Percentiles rank a stretch among this genome's conserved stretches.
Evolutionary conservation across 1,284 basidiomycete genomes (phyloP).

Genomic region (Ceratobasidium sp.): DNA sequence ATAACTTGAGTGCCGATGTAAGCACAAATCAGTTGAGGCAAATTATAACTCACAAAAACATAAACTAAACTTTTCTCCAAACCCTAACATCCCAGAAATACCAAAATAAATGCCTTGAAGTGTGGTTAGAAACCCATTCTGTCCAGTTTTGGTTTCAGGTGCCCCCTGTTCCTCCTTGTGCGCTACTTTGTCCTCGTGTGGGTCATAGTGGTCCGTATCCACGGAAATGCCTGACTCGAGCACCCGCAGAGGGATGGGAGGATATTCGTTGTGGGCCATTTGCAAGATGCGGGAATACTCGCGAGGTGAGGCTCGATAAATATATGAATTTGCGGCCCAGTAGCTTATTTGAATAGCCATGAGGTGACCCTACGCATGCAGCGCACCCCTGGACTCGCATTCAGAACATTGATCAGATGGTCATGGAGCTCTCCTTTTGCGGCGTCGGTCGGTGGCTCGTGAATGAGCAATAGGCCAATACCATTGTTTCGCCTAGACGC

Average conservation of each 20-base stretch:
- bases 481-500: not conserved
- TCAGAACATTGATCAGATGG: not conserved
- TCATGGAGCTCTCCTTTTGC: not conserved
- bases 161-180: not conserved
- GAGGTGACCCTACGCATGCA: not conserved
- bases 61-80: conserved; percentile 42
- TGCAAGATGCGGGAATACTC: not conserved
- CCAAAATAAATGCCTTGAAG: conserved; percentile 12
- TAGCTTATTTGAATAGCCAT: not conserved
- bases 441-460: no score
- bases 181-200: not conserved
- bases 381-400: not conserved
- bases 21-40: not conserved
- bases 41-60: conserved; percentile 31
- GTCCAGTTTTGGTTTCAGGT: not conserved
- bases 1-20: conserved; percentile 9
- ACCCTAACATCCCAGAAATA: conserved; percentile 37
- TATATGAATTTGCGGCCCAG: conserved; percentile 1
- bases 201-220: not conserved
- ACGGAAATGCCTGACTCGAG: not conserved
- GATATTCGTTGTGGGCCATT: conserved; percentile 2
- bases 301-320: not conserved
- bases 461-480: no score
- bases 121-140: not conserved
- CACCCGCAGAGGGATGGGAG: not conserved